Evolutionary conservation across 805 yeast genomes (phyloP).

Genomic region (Nakazawaea wickerhamii): DNA sequence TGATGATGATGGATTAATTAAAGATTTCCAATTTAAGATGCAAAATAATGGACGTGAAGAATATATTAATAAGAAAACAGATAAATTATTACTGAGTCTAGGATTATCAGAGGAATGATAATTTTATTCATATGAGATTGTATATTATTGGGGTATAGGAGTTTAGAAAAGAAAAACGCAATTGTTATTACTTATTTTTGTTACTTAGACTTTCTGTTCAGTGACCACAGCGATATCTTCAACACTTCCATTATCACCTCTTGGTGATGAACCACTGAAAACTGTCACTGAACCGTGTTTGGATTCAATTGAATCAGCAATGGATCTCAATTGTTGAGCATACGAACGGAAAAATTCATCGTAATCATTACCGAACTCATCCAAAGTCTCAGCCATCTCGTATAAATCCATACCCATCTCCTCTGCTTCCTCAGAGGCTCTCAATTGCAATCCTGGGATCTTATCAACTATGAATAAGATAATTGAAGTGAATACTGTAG

Average conservation of each 20-base stretch:
- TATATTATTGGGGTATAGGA: too few species aligned
- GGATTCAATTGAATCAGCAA: slow-evolving; percentile 17
- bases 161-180: too few species aligned
- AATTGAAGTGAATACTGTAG: slow-evolving; percentile 34
- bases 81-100: background rate
- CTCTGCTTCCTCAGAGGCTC: slow-evolving; percentile 41
- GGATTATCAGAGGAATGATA: background rate
- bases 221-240: background rate
- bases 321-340: slow-evolving; percentile 18
- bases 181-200: too few species aligned
- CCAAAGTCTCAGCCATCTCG: slow-evolving; percentile 46
- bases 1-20: slow-evolving; percentile 1
- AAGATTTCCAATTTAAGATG: background rate
- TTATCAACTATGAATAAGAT: slow-evolving; percentile 43
- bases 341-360: slow-evolving; percentile 23
- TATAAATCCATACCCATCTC: slow-evolving; percentile 45
- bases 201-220: background rate
- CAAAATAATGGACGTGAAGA: background rate
- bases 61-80: slow-evolving; percentile 1
- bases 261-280: slow-evolving; percentile 5
- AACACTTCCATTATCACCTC: slow-evolving; percentile 2
- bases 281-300: slow-evolving; percentile 15
- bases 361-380: slow-evolving; percentile 28
- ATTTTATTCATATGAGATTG: too few species aligned
- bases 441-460: slow-evolving; percentile 45